Evolutionary conservation across 2,329 filamentous ascomycete genomes (phyloP), one percentile per base, ranked within the genome.

Genomic region (Diaporthe nobilis): DNA sequence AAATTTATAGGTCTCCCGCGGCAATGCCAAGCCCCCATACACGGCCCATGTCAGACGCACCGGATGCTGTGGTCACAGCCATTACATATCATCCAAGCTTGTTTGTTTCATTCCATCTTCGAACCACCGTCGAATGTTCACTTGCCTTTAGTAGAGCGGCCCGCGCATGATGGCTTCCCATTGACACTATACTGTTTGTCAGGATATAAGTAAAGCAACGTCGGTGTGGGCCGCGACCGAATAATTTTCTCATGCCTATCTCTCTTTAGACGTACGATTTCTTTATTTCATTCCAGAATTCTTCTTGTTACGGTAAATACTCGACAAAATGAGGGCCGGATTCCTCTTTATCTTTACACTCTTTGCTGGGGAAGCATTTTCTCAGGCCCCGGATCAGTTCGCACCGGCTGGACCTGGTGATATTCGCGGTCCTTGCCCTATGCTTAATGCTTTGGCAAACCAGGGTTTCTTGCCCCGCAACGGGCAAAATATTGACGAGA

Each of bases 391-490:
- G 1, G 42, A 65, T 12, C 60, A 73, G 25, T 73, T 61, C 37
- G 47, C 60, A n/a, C 71, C 71, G 17, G 71, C 71, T 9, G 71
- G 58, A 31, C 71, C 71, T 20, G 60, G 71, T 12, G 71, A 73
- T 25, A 82, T 83, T 25, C 82, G 84, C 15, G 83, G 84, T 0
- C 87, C 88, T 37, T 90, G 88, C 74, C 87, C 88, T 0, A 87
- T 88, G 84, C 80, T 89, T 65, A 90, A 90, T 79, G 85, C 87
- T 0, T 80, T 89, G 15, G 85, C 87, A 10, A 90, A 89, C 78
- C 86, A 89, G 75, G 85, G 84, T n/a, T 87, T 86, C 73, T 83
- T 89, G 3, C 87, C 86, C 4, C 88, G 83, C 63, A 80, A 87
- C 71, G 88, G 87, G 39, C 82, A 81, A 61, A 82, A 86, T 78